These are phyloP conservation scores for Boletus fagicola DNA, from an alignment of 768 basidiomycete genomes.

Conservation along the genomic window DNA sequence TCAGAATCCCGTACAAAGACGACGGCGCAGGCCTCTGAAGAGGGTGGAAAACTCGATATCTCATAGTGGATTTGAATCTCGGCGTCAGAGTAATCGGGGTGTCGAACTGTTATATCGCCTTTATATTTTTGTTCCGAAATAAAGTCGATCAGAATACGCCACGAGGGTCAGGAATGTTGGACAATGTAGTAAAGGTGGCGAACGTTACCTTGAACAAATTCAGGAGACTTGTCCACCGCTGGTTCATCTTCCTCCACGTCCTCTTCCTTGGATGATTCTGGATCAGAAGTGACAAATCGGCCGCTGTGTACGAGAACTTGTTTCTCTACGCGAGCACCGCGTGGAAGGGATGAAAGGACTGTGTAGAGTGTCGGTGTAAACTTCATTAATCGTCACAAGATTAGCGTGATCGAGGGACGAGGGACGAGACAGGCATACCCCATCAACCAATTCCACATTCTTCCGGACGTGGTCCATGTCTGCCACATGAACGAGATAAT, in stretches of 20 bases:
- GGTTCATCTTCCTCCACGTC: slow-evolving; percentile 44
- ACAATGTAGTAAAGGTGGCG: not conserved
- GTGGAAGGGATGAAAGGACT: slow-evolving; percentile 64
- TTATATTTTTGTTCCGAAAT: not conserved
- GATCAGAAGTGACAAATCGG: slow-evolving; percentile 41
- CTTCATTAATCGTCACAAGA: slow-evolving; percentile 1
- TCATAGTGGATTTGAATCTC: slow-evolving; percentile 43
- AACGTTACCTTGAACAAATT: slow-evolving; percentile 41
- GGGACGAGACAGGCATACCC: slow-evolving; percentile 16
- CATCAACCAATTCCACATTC: slow-evolving; percentile 33
- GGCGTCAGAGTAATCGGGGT: slow-evolving; percentile 2
- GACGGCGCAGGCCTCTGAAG: slow-evolving; percentile 41
- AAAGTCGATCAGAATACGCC: not conserved
- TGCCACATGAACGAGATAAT: slow-evolving; percentile 58
- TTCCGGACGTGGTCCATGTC: slow-evolving; percentile 42
- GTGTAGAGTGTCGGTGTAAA: slow-evolving; percentile 53
- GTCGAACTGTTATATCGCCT: slow-evolving; percentile 16
- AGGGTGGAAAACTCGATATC: slow-evolving; percentile 43
- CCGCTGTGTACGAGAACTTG: slow-evolving; percentile 74
- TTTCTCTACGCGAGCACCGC: slow-evolving; percentile 71
- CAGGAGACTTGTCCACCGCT: slow-evolving; percentile 36
- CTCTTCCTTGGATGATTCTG: slow-evolving; percentile 1
- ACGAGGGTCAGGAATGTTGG: not conserved
- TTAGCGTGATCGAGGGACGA: not conserved
- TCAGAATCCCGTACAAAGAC: slow-evolving; percentile 41